Evolutionary conservation across 371 early-diverging fungal genomes (phyloP), one percentile per base, ranked within the genome.

Genomic region (Mucor ambiguus): DNA sequence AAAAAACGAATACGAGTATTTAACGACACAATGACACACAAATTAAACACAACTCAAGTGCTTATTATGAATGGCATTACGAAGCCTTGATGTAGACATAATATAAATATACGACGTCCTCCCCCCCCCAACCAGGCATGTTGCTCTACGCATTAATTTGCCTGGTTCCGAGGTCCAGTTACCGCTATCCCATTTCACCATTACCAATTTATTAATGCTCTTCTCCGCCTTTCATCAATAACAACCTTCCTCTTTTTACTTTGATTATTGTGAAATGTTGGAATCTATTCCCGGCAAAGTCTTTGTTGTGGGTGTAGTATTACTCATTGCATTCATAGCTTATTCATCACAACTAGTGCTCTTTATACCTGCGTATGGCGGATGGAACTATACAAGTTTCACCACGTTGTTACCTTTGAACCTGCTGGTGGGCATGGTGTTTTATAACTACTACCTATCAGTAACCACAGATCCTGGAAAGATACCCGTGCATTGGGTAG

Each of bases 371-470:
- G 74, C 78, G 12, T 69, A 78, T 32, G 76, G 66, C 30, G 62
- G 81, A 57, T 75, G 83, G 29, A 63, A 37, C 2, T 29, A 9
- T 12, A 32, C 46, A 5, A 54, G 58, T 4, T 16, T 62, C 2
- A 37, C 33, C 7, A 26, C 16, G 10, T 78, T 90, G 10, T 71
- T 76, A 44, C 86, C 88, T 12, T 89, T 94, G 70, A 90, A 94
- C 71, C 24, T 84, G 6, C 66, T 86, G n/a, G 86, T 92, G 2
- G 73, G 86, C 35, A 78, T 89, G 63, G 81, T 93, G 3, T 90
- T 84, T 76, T 81, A 87, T 72, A 94, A 96, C 82, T 98, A 96
- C 74, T 92, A 87, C 65, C 80, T 93, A 18, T 92, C 92, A 3
- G 87, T 87, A 57, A 73, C 76, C 0, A 93, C 93, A 24, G 86